These are phyloP conservation scores for Fusarium ramigenum DNA, from an alignment of 2,329 filamentous ascomycete genomes.

Conservation along the genomic window DNA sequence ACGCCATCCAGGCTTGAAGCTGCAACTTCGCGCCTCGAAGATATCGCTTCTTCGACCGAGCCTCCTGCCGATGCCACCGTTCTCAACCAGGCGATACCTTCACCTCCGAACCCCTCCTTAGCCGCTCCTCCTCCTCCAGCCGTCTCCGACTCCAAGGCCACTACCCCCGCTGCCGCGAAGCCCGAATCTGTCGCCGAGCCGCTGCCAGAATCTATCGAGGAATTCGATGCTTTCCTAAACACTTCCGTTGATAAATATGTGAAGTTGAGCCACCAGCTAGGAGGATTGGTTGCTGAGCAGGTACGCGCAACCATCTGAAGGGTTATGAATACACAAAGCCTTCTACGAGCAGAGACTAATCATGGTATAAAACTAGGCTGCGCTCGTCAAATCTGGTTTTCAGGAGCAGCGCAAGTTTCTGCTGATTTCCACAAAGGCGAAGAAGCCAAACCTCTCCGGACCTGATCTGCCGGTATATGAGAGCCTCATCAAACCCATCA, in stretches of 20 bases:
- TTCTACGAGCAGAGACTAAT: background rate
- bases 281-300: constrained; percentile 82
- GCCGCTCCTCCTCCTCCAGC: constrained; percentile 44
- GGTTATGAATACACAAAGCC: background rate
- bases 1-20: constrained; percentile 83
- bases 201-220: constrained; percentile 81
- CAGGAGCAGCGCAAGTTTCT: constrained; percentile 87
- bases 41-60: constrained; percentile 85
- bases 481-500: constrained; percentile 86
- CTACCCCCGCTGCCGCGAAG: constrained; percentile 47
- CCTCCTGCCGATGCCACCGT: constrained; percentile 61
- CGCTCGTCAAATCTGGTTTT: constrained; percentile 72
- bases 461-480: constrained; percentile 72
- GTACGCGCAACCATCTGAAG: constrained; percentile 53
- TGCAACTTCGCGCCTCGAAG: constrained; percentile 93
- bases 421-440: constrained; percentile 87
- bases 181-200: constrained; percentile 59
- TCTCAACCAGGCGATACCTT: constrained; percentile 52
- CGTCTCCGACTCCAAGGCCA: constrained; percentile 41
- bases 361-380: constrained; percentile 51
- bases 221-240: constrained; percentile 84
- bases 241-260: constrained; percentile 81
- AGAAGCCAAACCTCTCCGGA: constrained; percentile 80
- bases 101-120: constrained; percentile 44
- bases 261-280: constrained; percentile 79